Conservation (phyloP, 441 rosid genomes). For the Hura crepitans region DNA sequence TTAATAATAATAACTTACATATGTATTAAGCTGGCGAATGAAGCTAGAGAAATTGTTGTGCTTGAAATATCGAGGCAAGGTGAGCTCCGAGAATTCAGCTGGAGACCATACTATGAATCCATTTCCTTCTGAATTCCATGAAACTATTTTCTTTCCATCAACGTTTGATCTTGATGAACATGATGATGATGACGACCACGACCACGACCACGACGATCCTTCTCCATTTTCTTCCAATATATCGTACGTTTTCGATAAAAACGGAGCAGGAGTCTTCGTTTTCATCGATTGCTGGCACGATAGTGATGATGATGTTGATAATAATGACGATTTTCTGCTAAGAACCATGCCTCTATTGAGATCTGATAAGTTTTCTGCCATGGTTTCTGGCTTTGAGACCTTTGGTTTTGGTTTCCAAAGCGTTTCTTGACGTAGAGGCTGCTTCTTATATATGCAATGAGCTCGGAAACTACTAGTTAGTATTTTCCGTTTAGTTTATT, state of each 20-base stretch:
- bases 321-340: not conserved
- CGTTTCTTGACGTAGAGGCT: conserved; percentile 5
- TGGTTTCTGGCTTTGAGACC: not conserved
- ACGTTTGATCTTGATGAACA: not conserved
- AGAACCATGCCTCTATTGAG: not conserved
- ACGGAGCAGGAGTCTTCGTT: conserved; percentile 43
- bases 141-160: conserved; percentile 29
- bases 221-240: conserved; percentile 41
- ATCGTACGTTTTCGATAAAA: conserved; percentile 49
- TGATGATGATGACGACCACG: not conserved
- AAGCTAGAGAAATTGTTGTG: conserved; percentile 83
- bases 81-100: conserved; percentile 47
- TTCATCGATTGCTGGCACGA: conserved; percentile 26
- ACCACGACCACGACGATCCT: not conserved
- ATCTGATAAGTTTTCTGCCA: conserved; percentile 17
- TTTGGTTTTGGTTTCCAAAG: conserved; percentile 4
- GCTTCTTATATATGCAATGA: conserved; percentile 7
- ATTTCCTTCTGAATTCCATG: conserved; percentile 53
- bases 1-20: conserved; percentile 37
- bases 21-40: conserved; percentile 78
- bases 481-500: not conserved
- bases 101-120: conserved; percentile 61
- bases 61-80: conserved; percentile 63
- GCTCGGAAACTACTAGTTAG: conserved; percentile 27
- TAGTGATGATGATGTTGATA: not conserved